phyloP scores from a whole-genome alignment of 1,284 basidiomycete genomes.

The Cutaneotrichosporon sp. region DNA sequence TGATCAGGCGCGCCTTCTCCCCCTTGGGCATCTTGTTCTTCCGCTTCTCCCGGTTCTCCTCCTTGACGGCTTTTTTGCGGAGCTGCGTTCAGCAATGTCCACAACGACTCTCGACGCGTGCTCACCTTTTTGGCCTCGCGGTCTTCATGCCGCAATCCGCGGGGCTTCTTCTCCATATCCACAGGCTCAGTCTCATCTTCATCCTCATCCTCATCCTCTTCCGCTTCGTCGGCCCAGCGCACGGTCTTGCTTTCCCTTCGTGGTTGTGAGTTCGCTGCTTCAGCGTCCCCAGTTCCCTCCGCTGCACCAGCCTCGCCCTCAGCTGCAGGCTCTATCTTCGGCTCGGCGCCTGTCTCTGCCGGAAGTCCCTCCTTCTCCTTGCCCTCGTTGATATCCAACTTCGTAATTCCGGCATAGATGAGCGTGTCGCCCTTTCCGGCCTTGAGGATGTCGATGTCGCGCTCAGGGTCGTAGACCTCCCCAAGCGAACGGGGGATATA shows the following conservation, averaged over 20 bases:
- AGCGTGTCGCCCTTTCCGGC: constrained; percentile 65
- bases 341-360: not conserved
- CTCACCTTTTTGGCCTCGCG: constrained; percentile 81
- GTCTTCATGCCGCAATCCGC: constrained; percentile 87
- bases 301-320: not conserved
- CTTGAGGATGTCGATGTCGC: constrained; percentile 70
- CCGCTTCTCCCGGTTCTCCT: constrained; percentile 77
- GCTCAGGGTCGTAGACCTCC: constrained; percentile 86
- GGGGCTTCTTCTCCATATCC: constrained; percentile 58
- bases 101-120: too few species aligned
- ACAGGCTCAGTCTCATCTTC: constrained; percentile 43
- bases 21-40: constrained; percentile 90
- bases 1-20: constrained; percentile 81
- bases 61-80: constrained; percentile 81
- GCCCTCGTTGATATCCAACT: constrained; percentile 54
- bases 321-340: not conserved
- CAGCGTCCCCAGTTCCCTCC: not conserved
- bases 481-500: constrained; percentile 90
- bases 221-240: constrained; percentile 21
- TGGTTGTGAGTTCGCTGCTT: not conserved
- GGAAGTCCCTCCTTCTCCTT: constrained; percentile 12
- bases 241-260: constrained; percentile 13
- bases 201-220: constrained; percentile 36
- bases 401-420: constrained; percentile 81
- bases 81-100: constrained; percentile 55